These are phyloP conservation scores for Hortaea werneckii DNA, from an alignment of 2,329 filamentous ascomycete species.

Conservation along the genomic window DNA sequence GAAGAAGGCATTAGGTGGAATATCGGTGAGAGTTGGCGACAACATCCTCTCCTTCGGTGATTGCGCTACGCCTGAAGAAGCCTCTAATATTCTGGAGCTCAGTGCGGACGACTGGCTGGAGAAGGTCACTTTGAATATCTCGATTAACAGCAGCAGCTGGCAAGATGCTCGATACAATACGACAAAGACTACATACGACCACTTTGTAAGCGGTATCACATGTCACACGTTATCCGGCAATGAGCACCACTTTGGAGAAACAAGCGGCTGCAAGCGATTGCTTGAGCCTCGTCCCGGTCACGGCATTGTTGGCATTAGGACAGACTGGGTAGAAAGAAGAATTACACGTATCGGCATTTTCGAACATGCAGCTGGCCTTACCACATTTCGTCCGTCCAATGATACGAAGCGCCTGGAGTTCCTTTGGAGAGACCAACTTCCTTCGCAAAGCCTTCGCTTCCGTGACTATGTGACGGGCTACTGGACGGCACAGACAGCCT, in stretches of 20 bases:
- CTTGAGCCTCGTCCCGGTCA: background rate
- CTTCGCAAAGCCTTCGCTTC: background rate
- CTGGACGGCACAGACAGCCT: background rate
- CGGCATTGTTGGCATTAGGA: conserved; percentile 1
- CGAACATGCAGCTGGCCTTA: background rate
- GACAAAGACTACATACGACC: background rate
- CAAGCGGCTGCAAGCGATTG: background rate
- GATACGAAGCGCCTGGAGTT: background rate
- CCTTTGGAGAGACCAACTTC: background rate
- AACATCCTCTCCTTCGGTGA: background rate
- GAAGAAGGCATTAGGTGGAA: background rate
- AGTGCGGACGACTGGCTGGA: background rate
- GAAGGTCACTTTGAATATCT: background rate
- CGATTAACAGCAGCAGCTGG: background rate
- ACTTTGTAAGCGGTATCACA: background rate
- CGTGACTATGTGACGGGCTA: background rate
- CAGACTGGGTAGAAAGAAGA: background rate
- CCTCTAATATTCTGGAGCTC: background rate
- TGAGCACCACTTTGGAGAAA: background rate
- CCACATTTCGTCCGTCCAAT: background rate
- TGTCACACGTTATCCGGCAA: background rate
- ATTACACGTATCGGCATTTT: background rate
- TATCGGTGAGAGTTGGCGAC: background rate
- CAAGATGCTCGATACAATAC: background rate
- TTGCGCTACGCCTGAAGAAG: background rate